Base-by-base conservation (phyloP, 352 stramenopile species). In the Pythium phragmitis region DNA sequence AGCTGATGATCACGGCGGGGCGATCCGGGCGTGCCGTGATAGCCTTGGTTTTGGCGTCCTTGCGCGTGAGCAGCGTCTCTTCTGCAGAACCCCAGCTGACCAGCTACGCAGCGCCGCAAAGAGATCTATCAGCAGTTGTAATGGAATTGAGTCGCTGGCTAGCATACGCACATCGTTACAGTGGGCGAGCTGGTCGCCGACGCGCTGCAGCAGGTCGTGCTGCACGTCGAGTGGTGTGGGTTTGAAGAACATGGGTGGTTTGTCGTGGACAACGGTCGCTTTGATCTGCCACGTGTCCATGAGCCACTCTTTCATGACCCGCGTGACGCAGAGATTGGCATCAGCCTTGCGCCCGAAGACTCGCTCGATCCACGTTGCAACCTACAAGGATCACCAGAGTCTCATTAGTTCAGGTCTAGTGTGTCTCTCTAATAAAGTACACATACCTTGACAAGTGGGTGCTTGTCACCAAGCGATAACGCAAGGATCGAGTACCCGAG, bases 401-500 rank as follows among this genome's bases (percentile, higher is more conserved):
- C 39, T 45, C 34, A 26, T 55, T 43, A 53, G 26, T 30, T n/a
- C 21, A 50, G 45, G 16, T 26, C 45, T 16, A 3, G n/a, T 9
- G 9, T 14, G 45, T 16, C 45, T 16, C 13, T 14, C 19, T n/a
- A 8, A 30, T 50, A 16, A 17, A 14, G 1, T 9, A 23, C 28
- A 68, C 48, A 7, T 53, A 89, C 83, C 73, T 89, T 89, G 36
- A 95, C 87, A n/a, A 95, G 67, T 19, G 74, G 68, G 55, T 96
- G 82, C 33, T 53, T 61, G 33, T 60, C 63, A 41, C 72, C 85
- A 51, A 90, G 73, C 42, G 80, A 96, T 42, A 90, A 73, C 42
- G 76, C 83, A 45, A 99, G 88, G 75, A 99, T 98, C 59, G 94
- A 99, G 82, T 97, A 99, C 33, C 97, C 98, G 37, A 99, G 73